phyloP scores from a whole-genome alignment of 306 rosid genomes.

The Crotalaria pallida region DNA sequence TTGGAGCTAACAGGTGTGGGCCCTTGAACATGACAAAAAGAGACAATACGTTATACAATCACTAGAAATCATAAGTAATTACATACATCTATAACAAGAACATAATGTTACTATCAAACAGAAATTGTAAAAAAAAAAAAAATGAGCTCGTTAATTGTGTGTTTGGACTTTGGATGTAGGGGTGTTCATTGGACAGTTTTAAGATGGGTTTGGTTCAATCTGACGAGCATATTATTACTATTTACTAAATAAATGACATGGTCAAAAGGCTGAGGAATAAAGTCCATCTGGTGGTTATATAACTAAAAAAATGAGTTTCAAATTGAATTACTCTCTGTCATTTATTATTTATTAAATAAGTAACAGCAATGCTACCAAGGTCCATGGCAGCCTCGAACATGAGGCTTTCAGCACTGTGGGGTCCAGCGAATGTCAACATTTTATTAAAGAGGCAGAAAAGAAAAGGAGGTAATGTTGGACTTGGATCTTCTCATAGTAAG shows the following conservation, averaged over 20 bases:
- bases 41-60: background rate
- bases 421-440: background rate
- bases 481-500: background rate
- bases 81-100: background rate
- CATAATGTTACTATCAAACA: background rate
- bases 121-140: background rate
- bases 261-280: background rate
- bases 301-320: background rate
- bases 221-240: too few relatives aligned
- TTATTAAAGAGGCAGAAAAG: background rate
- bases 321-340: background rate
- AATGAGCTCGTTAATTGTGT: background rate
- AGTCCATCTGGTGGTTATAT: background rate
- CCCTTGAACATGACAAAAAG: slow-evolving; percentile 54
- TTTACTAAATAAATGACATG: background rate
- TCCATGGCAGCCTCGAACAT: background rate
- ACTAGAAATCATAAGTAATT: background rate
- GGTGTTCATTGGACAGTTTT: too few relatives aligned
- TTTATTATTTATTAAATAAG: background rate
- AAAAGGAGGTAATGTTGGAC: background rate
- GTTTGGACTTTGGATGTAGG: too few relatives aligned
- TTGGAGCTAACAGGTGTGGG: slow-evolving; percentile 94
- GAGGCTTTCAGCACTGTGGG: background rate
- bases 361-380: background rate
- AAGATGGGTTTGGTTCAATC: too few relatives aligned